Evolutionary conservation across 805 yeast genomes (phyloP), one percentile per base, ranked within the genome.

Genomic region (Zygotorulaspora florentina): DNA sequence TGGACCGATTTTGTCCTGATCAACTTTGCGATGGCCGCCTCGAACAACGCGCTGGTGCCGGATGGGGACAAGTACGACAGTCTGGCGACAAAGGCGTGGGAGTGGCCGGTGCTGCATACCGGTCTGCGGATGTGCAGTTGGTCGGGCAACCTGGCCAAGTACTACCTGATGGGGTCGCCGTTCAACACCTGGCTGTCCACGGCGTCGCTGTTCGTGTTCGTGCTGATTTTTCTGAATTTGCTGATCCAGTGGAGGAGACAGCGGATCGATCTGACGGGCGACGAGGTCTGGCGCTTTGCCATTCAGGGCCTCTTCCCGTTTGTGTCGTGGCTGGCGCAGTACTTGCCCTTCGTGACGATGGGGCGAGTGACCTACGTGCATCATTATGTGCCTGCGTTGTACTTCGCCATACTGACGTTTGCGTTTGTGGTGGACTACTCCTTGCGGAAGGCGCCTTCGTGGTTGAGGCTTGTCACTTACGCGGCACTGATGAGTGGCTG

Each of bases 341-440:
- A 74, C 67, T 64, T 84, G 61, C 98, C 99, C 27, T 91, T 91
- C 67, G 79, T 86, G 29, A 71, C 89, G 53, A 91, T 91, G 99
- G 88, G 95, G 16, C 86, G 99, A 73, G 97, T 93, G 51, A 89
- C 96, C 2, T 91, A 93, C 64, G 95, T 91, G 31, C 99, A 91
- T 67, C 99, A 91, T 68, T 91, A 91, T 67, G 79, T 90, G 58
- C 99, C 99, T 16, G 96, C 98, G 1, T 76, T 90, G 54, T 91
- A 87, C 69, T 91, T 91, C 70, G 98, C 98, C 41, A 83, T 89
- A 72, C 71, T 90, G 53, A 83, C 87, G 12, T 63, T 69, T 59
- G 70, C 68, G 20, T 60, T 61, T 57, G 48, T 59, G 28, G 46
- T 68, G 33, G 68, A 63, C 41, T 35, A 61, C 45, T 35, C 39